phyloP scores from a whole-genome alignment of 225 moss, liverwort and hornwort species.

The Lunularia cruciata region DNA sequence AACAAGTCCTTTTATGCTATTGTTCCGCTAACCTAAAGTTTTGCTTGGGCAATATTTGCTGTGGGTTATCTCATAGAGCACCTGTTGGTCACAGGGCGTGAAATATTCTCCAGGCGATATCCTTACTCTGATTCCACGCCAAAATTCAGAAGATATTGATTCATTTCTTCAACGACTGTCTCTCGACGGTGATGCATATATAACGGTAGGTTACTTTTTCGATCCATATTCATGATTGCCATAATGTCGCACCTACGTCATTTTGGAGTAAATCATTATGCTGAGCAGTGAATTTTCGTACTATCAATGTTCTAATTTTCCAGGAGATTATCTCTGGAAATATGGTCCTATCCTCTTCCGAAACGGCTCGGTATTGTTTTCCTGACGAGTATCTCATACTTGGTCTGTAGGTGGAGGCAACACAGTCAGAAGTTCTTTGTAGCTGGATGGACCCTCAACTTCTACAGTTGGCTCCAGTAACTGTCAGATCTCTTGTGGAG shows the following conservation, averaged over 20 bases:
- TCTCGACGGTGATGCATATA: slow-evolving; percentile 62
- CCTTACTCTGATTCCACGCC: slow-evolving; percentile 64
- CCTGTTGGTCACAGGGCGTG: slow-evolving; percentile 47
- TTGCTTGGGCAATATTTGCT: too few relatives aligned
- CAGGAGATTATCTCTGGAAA: too few relatives aligned
- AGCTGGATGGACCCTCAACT: slow-evolving; percentile 44
- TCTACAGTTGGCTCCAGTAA: slow-evolving; percentile 41
- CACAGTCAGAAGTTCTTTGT: slow-evolving; percentile 21
- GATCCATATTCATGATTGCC: too few relatives aligned
- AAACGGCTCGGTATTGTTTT: not conserved
- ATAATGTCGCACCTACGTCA: not conserved
- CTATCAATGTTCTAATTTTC: too few relatives aligned
- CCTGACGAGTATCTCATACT: not conserved
- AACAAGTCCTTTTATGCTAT: too few relatives aligned
- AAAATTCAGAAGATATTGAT: slow-evolving; percentile 51
- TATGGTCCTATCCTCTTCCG: too few relatives aligned
- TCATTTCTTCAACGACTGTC: slow-evolving; percentile 64
- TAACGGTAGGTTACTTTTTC: slow-evolving; percentile 45
- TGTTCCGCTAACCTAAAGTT: too few relatives aligned
- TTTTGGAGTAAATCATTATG: too few relatives aligned
- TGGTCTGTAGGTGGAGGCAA: slow-evolving; percentile 33
- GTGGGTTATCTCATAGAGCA: not conserved
- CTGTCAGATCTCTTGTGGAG: slow-evolving; percentile 63
- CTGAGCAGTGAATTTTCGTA: too few relatives aligned
- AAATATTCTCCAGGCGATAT: slow-evolving; percentile 81